Base-by-base conservation (phyloP, 2,329 filamentous ascomycete genomes). In the Cladosporium halotolerans region DNA sequence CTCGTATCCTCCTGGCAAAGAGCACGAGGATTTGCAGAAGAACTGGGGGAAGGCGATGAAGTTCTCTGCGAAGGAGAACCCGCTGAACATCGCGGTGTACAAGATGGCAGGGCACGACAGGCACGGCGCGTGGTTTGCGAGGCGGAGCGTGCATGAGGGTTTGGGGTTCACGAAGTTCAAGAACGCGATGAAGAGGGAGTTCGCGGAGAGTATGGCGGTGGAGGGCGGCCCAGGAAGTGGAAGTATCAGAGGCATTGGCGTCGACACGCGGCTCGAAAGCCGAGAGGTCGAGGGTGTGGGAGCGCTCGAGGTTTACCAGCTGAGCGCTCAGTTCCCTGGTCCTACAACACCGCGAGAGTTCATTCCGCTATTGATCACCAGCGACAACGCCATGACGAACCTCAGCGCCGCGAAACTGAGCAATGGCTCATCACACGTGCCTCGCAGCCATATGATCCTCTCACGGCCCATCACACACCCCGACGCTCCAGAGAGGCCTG, bases 261-360 rank as follows among this genome's bases (percentile, higher is more conserved):
- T 87, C 1, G 89, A 96, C 66, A 82, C 78, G 64, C 78, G 80
- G 57, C 74, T 95, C 9, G 89, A 89, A 68, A 77, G 81, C 51
- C 73, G 78, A 41, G 73, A 74, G 8, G 76, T 83, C 7, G 76
- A 82, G 8, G 81, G 79, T 3, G 70, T 80, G 16, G 84, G 85
- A 9, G 80, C 79, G 62, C 67, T 87, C 50, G 80, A 88, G 72
- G 88, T 96, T 4, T 95, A 88, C 64, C 84, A 92, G 65, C 78
- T 96, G 1, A 92, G 88, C 18, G 90, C 90, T 2, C 86, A 93
- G 66, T 96, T 96, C 62, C 90, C 91, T 0, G 89, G 89, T 0
- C 92, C 92, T 3, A 93, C 89, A 0, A 83, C 90, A 2, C 86
- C 92, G 0, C 78, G 92, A 69, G 92, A 96, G 65, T 96, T 96